Base-by-base conservation (phyloP, 306 rosid species). In the Quercus bicolor region DNA sequence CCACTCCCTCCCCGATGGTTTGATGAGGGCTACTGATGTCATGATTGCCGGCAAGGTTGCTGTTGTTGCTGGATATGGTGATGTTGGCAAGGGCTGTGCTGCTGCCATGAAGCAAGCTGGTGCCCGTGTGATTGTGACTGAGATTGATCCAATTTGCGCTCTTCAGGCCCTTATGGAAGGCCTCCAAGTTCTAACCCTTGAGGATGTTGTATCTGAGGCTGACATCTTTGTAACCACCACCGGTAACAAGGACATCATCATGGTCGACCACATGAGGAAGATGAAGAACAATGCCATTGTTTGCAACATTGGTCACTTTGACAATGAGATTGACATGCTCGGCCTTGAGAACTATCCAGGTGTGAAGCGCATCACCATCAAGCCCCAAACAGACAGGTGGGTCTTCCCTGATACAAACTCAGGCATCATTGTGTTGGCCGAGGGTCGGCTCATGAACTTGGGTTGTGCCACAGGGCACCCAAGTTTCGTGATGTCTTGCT, bases 401-500 rank as follows among this genome's bases (percentile, higher is more conserved):
- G 94, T 95, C 12, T 95, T 95, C 87, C 98, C 99, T 0, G 98
- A 93, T 2, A 93, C 93, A 12, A 90, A 91, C 0, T 0, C 79
- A 0, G 98, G 99, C 16, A 61, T 95, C 91, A 86, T 95, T 56
- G 84, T 95, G 5, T 81, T 95, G 86, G 99, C 99, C 0, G 99
- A 95, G 88, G 99, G 98, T 5, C 91, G 99, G 61, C 84, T 95
- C 78, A 95, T 95, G 99, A 95, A 95, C 93, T 80, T 95, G 89
- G 99, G 99, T 8, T 95, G 99, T 71, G 99, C 99, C 68, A 95
- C 99, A 0, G 99, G 99, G 1, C 99, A 95, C 89, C 99, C 99
- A 0, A 95, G 99, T 82, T 95, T 95, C 23, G 99, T 95, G 74
- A 95, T 95, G 99, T 95, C 99, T 5, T 95, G 99, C 80, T 95